phyloP scores from a whole-genome alignment of 2,329 filamentous ascomycete genomes.

The Neoarthrinium moseri region DNA sequence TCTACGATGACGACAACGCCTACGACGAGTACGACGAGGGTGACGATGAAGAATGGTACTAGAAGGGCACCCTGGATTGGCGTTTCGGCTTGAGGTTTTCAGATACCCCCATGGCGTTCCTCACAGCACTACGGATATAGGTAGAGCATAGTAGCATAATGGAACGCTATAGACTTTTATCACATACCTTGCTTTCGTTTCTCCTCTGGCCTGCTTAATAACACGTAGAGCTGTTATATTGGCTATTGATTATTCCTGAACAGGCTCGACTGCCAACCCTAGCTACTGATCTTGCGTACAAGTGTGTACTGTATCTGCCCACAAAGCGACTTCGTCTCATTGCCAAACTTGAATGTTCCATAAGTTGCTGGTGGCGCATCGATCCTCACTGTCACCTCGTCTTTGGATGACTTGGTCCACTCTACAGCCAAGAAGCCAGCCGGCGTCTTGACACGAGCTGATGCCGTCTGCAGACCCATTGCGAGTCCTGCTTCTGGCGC shows the following conservation, averaged over 20 bases:
- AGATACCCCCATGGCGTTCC: no score
- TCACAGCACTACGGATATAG: no score
- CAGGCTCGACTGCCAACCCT: no score
- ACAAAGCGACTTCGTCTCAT: slow-evolving; percentile 6
- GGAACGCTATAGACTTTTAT: no score
- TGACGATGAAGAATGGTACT: slow-evolving; percentile 4
- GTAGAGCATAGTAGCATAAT: no score
- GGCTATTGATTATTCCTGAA: no score
- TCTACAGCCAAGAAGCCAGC: slow-evolving; percentile 22
- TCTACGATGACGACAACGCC: slow-evolving; percentile 8
- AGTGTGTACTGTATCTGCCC: slow-evolving; percentile 11
- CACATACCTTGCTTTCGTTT: no score
- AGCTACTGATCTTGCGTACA: no score
- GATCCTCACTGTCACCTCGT: slow-evolving; percentile 10
- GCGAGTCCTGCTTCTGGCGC: slow-evolving; percentile 21
- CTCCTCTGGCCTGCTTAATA: no score
- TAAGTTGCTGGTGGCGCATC: slow-evolving; percentile 12
- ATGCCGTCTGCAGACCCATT: slow-evolving; percentile 24
- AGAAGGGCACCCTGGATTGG: no score
- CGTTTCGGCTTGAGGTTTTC: no score
- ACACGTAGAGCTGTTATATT: no score
- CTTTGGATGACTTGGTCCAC: slow-evolving; percentile 13
- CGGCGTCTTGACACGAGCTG: slow-evolving; percentile 24
- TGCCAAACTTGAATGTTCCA: slow-evolving; percentile 12
- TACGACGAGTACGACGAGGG: not conserved